A percentile compares a stretch with the other conserved stretches of the same genome.
phyloP scores from a whole-genome alignment of 1,284 basidiomycete species.

The Trichosporon sp. region DNA sequence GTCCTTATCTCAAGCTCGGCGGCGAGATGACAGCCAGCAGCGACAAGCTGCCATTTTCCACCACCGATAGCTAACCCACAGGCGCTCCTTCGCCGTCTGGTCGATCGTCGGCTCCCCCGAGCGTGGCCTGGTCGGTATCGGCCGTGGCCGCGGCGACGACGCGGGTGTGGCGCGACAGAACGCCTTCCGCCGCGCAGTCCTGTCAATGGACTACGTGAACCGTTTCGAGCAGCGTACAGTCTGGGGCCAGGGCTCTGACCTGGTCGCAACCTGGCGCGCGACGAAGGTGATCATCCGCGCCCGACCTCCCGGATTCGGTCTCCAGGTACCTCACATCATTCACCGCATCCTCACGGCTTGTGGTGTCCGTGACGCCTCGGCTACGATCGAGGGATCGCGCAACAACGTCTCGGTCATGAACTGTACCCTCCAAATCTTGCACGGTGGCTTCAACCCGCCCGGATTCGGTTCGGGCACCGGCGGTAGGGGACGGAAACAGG shows the following conservation, averaged over 20 bases:
- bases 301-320: conserved; percentile 82
- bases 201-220: conserved; percentile 74
- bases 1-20: no score
- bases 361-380: conserved; percentile 89
- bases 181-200: conserved; percentile 59
- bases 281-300: conserved; percentile 78
- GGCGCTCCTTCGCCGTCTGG: conserved; percentile 43
- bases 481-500: conserved; percentile 27
- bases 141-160: conserved; percentile 70
- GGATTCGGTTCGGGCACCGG: conserved; percentile 41
- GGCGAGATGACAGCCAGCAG: no score
- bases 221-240: conserved; percentile 85
- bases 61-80: conserved; percentile 6
- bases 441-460: conserved; percentile 40
- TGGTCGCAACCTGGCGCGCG: conserved; percentile 77
- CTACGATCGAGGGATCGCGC: conserved; percentile 87
- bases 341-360: conserved; percentile 83
- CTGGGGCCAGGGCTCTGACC: conserved; percentile 60
- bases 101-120: conserved; percentile 79
- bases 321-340: conserved; percentile 81
- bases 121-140: conserved; percentile 81
- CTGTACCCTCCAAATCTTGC: conserved; percentile 45
- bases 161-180: conserved; percentile 58
- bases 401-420: conserved; percentile 64
- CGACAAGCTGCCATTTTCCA: no score